These are phyloP conservation scores for Sugiyamaella xylanicola DNA, from an alignment of 1,139 yeast genomes.

Conservation along the genomic window DNA sequence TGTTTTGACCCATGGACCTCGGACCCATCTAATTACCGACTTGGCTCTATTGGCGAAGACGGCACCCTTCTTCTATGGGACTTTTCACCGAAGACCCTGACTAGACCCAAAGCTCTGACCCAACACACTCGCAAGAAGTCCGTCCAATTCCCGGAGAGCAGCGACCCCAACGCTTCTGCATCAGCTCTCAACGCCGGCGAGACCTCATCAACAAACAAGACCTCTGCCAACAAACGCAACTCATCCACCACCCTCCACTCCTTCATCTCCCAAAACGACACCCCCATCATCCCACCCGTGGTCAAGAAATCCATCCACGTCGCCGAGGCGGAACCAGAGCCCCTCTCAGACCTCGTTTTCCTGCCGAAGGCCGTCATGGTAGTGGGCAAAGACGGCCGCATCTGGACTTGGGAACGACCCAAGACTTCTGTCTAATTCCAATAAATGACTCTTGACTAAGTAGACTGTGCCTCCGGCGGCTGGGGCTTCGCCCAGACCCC, in stretches of 20 bases:
- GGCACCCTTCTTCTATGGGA: slow-evolving; percentile 73
- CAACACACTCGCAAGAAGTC: slow-evolving; percentile 19
- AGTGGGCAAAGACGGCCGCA: slow-evolving; percentile 39
- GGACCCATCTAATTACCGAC: slow-evolving; percentile 50
- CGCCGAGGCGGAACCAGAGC: slow-evolving; percentile 34
- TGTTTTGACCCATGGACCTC: slow-evolving; percentile 47
- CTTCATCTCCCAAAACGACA: slow-evolving; percentile 34
- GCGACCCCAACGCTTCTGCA: slow-evolving; percentile 8
- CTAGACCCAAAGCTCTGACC: slow-evolving; percentile 34
- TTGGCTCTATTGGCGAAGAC: slow-evolving; percentile 72
- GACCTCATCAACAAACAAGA: slow-evolving; percentile 1
- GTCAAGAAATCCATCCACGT: slow-evolving; percentile 33
- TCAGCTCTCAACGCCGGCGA: slow-evolving; percentile 7
- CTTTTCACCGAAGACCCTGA: slow-evolving; percentile 62
- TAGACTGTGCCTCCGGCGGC: slow-evolving; percentile 16
- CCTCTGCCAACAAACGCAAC: slow-evolving; percentile 5
- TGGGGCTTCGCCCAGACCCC: slow-evolving; percentile 7
- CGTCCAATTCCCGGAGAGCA: slow-evolving; percentile 10
- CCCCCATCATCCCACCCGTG: slow-evolving; percentile 38
- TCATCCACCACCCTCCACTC: slow-evolving; percentile 31
- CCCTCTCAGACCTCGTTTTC: slow-evolving; percentile 37
- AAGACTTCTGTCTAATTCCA: slow-evolving; percentile 41
- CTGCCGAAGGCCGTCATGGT: slow-evolving; percentile 32
- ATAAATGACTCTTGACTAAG: neutral
- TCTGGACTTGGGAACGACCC: slow-evolving; percentile 46